Percentiles rank a stretch among this genome's conserved stretches.
These are phyloP conservation scores for Pelomyxa schiedti DNA, from an alignment of 78 protist species.

Conservation along the genomic window DNA sequence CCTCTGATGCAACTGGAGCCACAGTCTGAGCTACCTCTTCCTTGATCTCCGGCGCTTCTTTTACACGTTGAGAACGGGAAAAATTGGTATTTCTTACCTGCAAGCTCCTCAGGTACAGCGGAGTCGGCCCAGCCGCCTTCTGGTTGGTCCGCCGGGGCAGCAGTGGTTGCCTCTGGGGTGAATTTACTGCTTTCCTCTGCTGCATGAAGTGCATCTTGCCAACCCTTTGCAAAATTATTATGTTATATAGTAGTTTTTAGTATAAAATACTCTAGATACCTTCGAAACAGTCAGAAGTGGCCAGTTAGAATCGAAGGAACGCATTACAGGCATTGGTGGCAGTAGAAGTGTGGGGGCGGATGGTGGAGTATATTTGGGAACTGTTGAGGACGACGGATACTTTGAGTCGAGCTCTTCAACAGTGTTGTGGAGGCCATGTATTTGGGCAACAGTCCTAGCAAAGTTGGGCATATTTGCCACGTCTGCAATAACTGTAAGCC, in stretches of 20 bases:
- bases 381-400: no score
- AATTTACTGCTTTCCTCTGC: conserved; percentile 23
- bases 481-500: conserved; percentile 58
- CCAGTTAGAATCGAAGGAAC: conserved; percentile 64
- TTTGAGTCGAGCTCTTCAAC: no score
- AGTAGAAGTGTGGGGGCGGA: conserved; percentile 3
- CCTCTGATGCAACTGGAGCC: no score
- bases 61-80: no score
- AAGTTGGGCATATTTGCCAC: conserved; percentile 51
- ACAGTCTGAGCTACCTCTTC: conserved; percentile 1
- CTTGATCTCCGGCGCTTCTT: not conserved
- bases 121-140: not conserved
- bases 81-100: no score
- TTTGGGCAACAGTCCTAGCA: conserved; percentile 72
- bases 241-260: no score
- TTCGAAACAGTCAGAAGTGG: conserved; percentile 64
- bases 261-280: conserved; percentile 30
- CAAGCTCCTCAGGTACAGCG: no score
- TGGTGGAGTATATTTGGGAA: conserved; percentile 2
- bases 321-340: conserved; percentile 57
- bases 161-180: conserved; percentile 3
- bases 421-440: conserved; percentile 75
- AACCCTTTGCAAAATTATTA: no score
- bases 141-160: not conserved
- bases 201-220: no score